Percentiles rank a stretch among this genome's conserved stretches.
phyloP scores from a whole-genome alignment of 176 grass and related monocot species.

The Triticum urartu region DNA sequence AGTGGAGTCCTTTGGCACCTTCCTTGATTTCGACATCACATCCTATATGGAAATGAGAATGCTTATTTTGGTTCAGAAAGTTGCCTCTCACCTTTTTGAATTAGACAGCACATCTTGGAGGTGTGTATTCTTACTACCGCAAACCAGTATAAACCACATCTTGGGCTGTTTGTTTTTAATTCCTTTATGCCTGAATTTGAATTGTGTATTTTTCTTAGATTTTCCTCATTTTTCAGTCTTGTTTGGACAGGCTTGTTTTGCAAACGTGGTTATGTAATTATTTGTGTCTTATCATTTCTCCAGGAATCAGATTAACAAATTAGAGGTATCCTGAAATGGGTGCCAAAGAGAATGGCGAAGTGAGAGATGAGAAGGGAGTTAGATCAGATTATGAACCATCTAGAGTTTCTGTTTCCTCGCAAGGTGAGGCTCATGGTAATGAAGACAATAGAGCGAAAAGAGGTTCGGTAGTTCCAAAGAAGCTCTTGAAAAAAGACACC shows the following conservation, averaged over 20 bases:
- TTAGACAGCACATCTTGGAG: background rate
- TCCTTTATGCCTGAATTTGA: background rate
- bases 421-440: conserved; percentile 46
- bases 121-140: background rate
- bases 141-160: background rate
- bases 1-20: background rate
- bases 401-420: conserved; percentile 80
- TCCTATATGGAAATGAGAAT: conserved; percentile 4
- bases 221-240: conserved; percentile 3
- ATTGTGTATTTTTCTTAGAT: background rate
- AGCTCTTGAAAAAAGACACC: conserved; percentile 68
- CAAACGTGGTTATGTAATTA: conserved; percentile 11
- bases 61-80: conserved; percentile 19
- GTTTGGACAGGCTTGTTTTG: background rate
- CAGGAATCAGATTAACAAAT: conserved; percentile 29
- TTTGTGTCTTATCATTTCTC: conserved; percentile 17
- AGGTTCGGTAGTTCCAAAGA: conserved; percentile 67
- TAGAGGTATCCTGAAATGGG: conserved; percentile 63
- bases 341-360: conserved; percentile 75
- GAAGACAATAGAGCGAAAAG: conserved; percentile 52
- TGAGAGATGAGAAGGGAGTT: conserved; percentile 60
- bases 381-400: conserved; percentile 65
- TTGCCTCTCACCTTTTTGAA: background rate
- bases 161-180: background rate
- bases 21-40: conserved; percentile 11